These are phyloP conservation scores for Pulveroboletus sp. DNA, from an alignment of 768 basidiomycete species.

Conservation along the genomic window DNA sequence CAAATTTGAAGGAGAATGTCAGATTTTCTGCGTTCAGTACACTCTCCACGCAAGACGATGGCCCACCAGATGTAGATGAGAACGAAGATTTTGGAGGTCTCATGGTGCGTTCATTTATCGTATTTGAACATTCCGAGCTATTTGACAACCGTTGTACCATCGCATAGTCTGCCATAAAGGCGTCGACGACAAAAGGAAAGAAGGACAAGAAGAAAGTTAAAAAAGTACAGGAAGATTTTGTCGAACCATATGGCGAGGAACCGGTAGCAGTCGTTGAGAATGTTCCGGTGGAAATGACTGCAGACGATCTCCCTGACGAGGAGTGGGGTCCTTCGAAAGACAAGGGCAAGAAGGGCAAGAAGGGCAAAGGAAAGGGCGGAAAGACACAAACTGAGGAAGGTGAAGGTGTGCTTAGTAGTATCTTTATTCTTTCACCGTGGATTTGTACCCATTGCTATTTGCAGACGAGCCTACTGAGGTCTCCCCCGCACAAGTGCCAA, in stretches of 20 bases:
- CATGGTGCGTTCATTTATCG: conserved; percentile 52
- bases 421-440: neutral
- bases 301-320: conserved; percentile 73
- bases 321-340: conserved; percentile 56
- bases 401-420: conserved; percentile 10
- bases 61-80: conserved; percentile 46
- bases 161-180: conserved; percentile 61
- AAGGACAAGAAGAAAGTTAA: conserved; percentile 55
- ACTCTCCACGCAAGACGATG: conserved; percentile 40
- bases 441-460: neutral
- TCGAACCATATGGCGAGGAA: conserved; percentile 28
- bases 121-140: neutral
- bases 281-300: conserved; percentile 50
- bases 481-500: conserved; percentile 25
- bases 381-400: conserved; percentile 17
- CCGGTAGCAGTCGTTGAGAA: conserved; percentile 30
- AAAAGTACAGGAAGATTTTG: conserved; percentile 33
- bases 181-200: conserved; percentile 46
- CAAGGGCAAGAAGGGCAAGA: conserved; percentile 23
- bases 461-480: conserved; percentile 23
- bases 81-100: conserved; percentile 72
- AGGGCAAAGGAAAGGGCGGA: conserved; percentile 20
- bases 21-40: conserved; percentile 54
- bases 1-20: conserved; percentile 27
- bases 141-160: neutral